These are phyloP conservation scores for Vanrija pseudolonga DNA, from an alignment of 1,284 basidiomycete species.

Conservation along the genomic window DNA sequence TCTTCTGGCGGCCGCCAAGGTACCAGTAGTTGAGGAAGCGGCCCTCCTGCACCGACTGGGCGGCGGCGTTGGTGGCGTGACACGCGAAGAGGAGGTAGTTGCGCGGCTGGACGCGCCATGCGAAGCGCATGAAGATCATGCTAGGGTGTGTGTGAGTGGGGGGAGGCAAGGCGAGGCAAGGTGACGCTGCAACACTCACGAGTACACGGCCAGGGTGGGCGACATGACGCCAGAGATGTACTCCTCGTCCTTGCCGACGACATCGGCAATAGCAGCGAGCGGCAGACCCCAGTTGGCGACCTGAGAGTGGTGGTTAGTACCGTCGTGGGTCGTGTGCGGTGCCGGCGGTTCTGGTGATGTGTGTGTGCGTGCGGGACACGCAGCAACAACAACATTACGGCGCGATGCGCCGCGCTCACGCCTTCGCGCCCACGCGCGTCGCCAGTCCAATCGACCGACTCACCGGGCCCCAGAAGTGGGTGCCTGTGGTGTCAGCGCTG, in stretches of 20 bases:
- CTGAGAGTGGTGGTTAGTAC: constrained; percentile 49
- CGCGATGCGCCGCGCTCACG: background rate
- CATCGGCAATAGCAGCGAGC: constrained; percentile 81
- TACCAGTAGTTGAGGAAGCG: constrained; percentile 86
- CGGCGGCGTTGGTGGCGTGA: constrained; percentile 82
- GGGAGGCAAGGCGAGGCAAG: background rate
- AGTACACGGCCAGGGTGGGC: constrained; percentile 79
- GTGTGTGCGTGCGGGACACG: background rate
- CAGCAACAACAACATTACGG: background rate
- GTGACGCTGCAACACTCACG: constrained; percentile 60
- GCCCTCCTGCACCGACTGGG: constrained; percentile 74
- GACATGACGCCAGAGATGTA: constrained; percentile 93
- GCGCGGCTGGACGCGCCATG: constrained; percentile 89
- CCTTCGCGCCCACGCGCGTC: background rate
- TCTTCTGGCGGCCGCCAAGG: constrained; percentile 45
- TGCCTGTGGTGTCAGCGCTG: constrained; percentile 57
- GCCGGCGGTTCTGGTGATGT: too few species aligned
- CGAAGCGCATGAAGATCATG: constrained; percentile 92
- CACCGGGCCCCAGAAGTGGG: constrained; percentile 94
- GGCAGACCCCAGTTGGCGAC: constrained; percentile 97
- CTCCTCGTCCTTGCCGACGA: constrained; percentile 81
- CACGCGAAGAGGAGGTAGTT: constrained; percentile 93
- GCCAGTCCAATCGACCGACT: constrained; percentile 35
- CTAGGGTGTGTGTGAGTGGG: constrained; percentile 51
- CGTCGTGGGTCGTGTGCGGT: too few species aligned